Evolutionary conservation across 2,329 filamentous ascomycete genomes (phyloP).

Genomic region (Coniella vitis): DNA sequence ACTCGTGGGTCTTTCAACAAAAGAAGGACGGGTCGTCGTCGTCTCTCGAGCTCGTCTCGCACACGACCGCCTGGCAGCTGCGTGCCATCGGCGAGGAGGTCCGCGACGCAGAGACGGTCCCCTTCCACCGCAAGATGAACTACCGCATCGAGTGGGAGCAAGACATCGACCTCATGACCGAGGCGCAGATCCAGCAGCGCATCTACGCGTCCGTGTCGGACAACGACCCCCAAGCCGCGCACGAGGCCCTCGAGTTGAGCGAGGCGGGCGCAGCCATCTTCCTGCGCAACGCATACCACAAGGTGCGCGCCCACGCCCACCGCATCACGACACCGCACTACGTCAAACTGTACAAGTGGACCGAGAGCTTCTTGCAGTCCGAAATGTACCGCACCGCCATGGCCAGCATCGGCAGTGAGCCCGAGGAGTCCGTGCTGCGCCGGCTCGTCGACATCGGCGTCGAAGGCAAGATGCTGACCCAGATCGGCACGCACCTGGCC

Average conservation of each 20-base stretch:
- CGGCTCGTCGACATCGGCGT: constrained; percentile 12
- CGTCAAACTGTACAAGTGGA: constrained; percentile 13
- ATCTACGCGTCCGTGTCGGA: background rate
- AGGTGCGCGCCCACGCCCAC: background rate
- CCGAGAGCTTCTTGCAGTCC: constrained; percentile 5
- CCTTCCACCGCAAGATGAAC: constrained; percentile 9
- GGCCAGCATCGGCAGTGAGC: background rate
- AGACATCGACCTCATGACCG: constrained; percentile 8
- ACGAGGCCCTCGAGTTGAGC: constrained; percentile 3
- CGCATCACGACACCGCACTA: constrained; percentile 6
- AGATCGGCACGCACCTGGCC: constrained; percentile 4
- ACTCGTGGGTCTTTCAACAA: constrained; percentile 11
- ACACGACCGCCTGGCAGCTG: constrained; percentile 1
- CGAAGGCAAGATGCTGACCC: constrained; percentile 2
- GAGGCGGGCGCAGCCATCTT: constrained; percentile 12
- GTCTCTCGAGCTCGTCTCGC: constrained; percentile 3
- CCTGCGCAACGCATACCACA: constrained; percentile 8
- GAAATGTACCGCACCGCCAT: background rate
- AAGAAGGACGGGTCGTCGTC: background rate
- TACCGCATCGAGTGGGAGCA: constrained; percentile 12
- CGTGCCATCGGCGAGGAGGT: constrained; percentile 4
- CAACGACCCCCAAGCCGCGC: background rate
- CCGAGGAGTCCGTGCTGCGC: constrained; percentile 9
- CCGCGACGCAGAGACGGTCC: background rate
- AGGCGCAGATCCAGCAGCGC: constrained; percentile 1